phyloP scores from a whole-genome alignment of 495 filamentous ascomycete genomes.

The Aeminium ludgeri region DNA sequence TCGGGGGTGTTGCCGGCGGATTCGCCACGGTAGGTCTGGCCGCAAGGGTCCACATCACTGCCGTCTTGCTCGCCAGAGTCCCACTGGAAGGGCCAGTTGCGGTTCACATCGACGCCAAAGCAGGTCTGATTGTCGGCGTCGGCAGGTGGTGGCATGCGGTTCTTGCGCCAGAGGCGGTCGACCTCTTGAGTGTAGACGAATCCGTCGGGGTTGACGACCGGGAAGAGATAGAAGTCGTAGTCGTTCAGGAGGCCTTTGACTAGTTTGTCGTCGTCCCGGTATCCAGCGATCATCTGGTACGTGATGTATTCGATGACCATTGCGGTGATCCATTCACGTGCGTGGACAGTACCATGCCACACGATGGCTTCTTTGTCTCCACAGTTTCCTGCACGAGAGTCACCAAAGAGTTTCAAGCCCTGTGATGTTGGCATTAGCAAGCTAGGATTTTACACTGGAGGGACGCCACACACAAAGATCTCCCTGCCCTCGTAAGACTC shows the following conservation, averaged over 20 bases:
- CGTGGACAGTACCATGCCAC: conserved; percentile 46
- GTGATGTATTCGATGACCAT: conserved; percentile 38
- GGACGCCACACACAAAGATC: conserved; percentile 41
- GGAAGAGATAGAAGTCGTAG: conserved; percentile 48
- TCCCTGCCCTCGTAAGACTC: conserved; percentile 32
- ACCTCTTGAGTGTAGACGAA: conserved; percentile 46
- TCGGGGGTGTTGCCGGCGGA: conserved; percentile 34
- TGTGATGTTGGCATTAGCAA: not conserved
- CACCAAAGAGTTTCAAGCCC: not conserved
- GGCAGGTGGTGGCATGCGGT: conserved; percentile 30
- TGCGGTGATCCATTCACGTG: conserved; percentile 47
- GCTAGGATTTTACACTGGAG: not conserved
- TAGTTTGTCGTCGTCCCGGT: conserved; percentile 24
- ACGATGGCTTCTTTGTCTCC: conserved; percentile 37
- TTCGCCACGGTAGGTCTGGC: conserved; percentile 36
- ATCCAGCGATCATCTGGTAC: conserved; percentile 34
- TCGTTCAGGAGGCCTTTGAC: conserved; percentile 34
- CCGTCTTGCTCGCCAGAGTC: conserved; percentile 23
- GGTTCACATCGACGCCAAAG: conserved; percentile 45
- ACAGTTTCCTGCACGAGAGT: conserved; percentile 17
- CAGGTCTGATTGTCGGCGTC: conserved; percentile 24
- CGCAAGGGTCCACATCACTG: conserved; percentile 36
- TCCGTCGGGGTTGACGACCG: conserved; percentile 46
- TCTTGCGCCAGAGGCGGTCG: conserved; percentile 48
- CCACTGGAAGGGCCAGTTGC: conserved; percentile 46